Percentiles rank a stretch among this genome's conserved stretches.
These are phyloP conservation scores for Stereum hirsutum DNA, from an alignment of 1,284 basidiomycete genomes.

Conservation along the genomic window DNA sequence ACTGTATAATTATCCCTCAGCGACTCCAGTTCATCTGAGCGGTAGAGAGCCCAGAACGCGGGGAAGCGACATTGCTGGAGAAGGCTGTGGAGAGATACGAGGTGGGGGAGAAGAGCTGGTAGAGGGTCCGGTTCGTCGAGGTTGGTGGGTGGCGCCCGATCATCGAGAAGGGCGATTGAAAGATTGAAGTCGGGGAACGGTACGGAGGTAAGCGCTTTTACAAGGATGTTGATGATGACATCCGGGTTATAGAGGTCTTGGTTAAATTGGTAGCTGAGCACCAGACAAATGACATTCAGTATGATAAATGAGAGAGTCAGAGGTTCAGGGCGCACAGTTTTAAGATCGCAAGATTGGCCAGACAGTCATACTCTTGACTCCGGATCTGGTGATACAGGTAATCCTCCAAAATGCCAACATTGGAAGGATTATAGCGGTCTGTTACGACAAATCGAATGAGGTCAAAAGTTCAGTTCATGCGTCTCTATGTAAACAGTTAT, in stretches of 20 bases:
- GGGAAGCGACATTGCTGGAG: constrained; percentile 87
- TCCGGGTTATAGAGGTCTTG: constrained; percentile 88
- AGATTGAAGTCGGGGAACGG: constrained; percentile 92
- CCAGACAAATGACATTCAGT: not conserved
- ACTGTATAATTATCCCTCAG: constrained; percentile 80
- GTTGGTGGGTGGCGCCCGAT: constrained; percentile 48
- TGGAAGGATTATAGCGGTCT: constrained; percentile 96
- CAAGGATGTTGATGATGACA: constrained; percentile 88
- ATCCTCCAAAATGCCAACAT: constrained; percentile 87
- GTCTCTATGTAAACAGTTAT: constrained; percentile 9
- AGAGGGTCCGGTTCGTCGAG: constrained; percentile 78
- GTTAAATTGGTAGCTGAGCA: constrained; percentile 91
- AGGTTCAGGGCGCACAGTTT: constrained; percentile 50
- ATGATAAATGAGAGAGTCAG: not conserved
- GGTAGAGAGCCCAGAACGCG: constrained; percentile 77
- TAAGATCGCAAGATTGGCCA: constrained; percentile 86
- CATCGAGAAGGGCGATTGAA: constrained; percentile 84
- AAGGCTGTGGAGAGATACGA: constrained; percentile 68
- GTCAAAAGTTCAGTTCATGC: not conserved
- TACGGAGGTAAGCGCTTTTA: constrained; percentile 79
- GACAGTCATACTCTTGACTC: constrained; percentile 85
- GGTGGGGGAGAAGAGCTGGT: constrained; percentile 63
- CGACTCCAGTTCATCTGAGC: constrained; percentile 55
- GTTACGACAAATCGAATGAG: constrained; percentile 6
- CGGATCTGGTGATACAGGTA: constrained; percentile 91